These are phyloP conservation scores for Sanghuangporus weigelae DNA, from an alignment of 1,284 basidiomycete genomes.

Conservation along the genomic window DNA sequence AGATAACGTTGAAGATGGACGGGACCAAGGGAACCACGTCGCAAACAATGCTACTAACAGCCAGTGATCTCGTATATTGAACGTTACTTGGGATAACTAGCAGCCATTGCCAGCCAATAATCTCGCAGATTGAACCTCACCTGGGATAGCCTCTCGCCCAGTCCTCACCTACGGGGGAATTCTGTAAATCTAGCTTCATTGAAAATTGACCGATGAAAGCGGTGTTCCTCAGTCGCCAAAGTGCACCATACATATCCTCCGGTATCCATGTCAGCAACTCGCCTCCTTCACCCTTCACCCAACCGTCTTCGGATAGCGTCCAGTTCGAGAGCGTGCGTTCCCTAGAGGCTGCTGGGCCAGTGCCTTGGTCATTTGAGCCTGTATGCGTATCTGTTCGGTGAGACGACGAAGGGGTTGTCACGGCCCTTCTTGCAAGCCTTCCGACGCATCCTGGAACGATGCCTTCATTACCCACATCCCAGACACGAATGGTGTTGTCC, in stretches of 20 bases:
- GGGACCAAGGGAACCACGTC: no score
- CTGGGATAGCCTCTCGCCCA: not conserved
- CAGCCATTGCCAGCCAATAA: no score
- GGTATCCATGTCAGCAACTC: not conserved
- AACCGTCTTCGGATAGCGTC: not conserved
- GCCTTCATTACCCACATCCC: constrained; percentile 59
- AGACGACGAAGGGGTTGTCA: not conserved
- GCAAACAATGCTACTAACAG: no score
- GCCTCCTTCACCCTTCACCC: not conserved
- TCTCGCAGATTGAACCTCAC: not conserved
- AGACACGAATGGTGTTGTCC: constrained; percentile 96
- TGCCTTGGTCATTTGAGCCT: not conserved
- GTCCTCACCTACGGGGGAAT: not conserved
- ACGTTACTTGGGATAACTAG: no score
- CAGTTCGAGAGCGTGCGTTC: not conserved
- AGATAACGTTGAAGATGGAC: no score
- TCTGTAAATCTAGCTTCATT: not conserved
- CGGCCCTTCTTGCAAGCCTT: constrained; percentile 8
- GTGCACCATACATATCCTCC: not conserved
- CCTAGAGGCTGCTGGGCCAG: not conserved
- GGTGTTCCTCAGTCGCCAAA: not conserved
- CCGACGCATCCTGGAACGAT: constrained; percentile 28
- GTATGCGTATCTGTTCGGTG: not conserved
- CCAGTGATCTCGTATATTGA: no score
- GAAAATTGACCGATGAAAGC: not conserved